These are phyloP conservation scores for Annulohypoxylon stygium DNA, from an alignment of 495 filamentous ascomycete species.

Conservation along the genomic window DNA sequence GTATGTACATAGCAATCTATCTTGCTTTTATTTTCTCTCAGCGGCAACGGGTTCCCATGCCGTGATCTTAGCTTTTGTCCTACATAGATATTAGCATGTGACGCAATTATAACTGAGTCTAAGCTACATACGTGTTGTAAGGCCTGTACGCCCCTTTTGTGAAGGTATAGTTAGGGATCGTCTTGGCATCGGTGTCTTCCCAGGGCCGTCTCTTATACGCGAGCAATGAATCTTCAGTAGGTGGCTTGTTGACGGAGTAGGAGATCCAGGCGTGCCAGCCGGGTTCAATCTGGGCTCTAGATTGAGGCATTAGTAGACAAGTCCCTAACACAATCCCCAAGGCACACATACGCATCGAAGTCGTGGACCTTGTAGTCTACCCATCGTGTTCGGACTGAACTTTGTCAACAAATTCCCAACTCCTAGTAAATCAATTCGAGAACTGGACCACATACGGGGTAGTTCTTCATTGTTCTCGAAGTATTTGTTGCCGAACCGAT, in stretches of 20 bases:
- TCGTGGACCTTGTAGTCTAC: conserved; percentile 93
- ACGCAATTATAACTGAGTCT: not conserved
- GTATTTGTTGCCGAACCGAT: conserved; percentile 96
- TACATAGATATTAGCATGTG: conserved; percentile 36
- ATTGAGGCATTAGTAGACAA: conserved; percentile 25
- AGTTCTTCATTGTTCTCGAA: conserved; percentile 97
- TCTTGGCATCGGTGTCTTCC: conserved; percentile 74
- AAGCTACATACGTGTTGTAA: conserved; percentile 85
- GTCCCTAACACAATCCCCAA: conserved; percentile 9
- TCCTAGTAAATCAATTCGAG: not conserved
- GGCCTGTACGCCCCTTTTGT: conserved; percentile 86
- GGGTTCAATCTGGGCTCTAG: conserved; percentile 87
- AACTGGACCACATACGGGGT: conserved; percentile 72
- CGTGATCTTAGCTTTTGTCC: conserved; percentile 61
- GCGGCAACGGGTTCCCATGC: conserved; percentile 60
- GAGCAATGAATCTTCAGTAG: conserved; percentile 78
- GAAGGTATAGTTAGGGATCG: conserved; percentile 79
- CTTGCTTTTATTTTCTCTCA: conserved; percentile 50
- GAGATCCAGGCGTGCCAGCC: conserved; percentile 99
- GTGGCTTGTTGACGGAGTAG: conserved; percentile 91
- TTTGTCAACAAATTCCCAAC: conserved; percentile 41
- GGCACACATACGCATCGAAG: conserved; percentile 78
- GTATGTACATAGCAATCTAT: conserved; percentile 34
- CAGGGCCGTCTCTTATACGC: conserved; percentile 74
- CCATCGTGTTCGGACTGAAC: conserved; percentile 93